Conservation (phyloP, 2,329 filamentous ascomycete species). For the Biscogniauxia marginata region DNA sequence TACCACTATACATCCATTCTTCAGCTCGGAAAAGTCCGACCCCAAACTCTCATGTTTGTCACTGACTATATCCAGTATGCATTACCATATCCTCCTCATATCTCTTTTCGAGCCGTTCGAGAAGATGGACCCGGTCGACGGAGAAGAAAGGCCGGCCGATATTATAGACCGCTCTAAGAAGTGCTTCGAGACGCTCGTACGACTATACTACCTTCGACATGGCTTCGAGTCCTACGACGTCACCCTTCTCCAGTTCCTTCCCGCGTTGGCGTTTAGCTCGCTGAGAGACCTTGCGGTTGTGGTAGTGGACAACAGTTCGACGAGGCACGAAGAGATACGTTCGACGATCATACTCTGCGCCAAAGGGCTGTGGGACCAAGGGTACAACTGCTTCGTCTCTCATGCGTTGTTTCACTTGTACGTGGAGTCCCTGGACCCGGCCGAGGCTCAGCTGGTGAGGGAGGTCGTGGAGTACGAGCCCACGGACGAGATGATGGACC, state of each 20-base stretch:
- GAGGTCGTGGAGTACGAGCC: slow-evolving; percentile 16
- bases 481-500: slow-evolving; percentile 8
- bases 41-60: neutral
- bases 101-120: slow-evolving; percentile 30
- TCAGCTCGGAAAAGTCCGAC: neutral
- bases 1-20: too few species aligned
- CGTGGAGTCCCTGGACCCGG: slow-evolving; percentile 14
- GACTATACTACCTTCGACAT: slow-evolving; percentile 33
- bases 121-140: slow-evolving; percentile 10
- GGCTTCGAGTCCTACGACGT: slow-evolving; percentile 27
- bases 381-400: slow-evolving; percentile 23
- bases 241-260: slow-evolving; percentile 19
- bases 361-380: slow-evolving; percentile 28
- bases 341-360: slow-evolving; percentile 27
- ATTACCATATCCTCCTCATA: slow-evolving; percentile 37
- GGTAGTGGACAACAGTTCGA: slow-evolving; percentile 4
- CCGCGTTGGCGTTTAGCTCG: slow-evolving; percentile 20
- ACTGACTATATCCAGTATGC: slow-evolving; percentile 28
- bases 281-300: slow-evolving; percentile 11
- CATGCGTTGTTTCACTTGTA: slow-evolving; percentile 21
- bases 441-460: slow-evolving; percentile 15
- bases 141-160: slow-evolving; percentile 6
- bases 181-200: slow-evolving; percentile 29
- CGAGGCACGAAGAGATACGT: slow-evolving; percentile 13
- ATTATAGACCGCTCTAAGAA: slow-evolving; percentile 21